Percentiles rank a stretch among this genome's conserved stretches.
phyloP scores from a whole-genome alignment of 2,329 filamentous ascomycete genomes.

The Aspergillus fumigatiaffinis region DNA sequence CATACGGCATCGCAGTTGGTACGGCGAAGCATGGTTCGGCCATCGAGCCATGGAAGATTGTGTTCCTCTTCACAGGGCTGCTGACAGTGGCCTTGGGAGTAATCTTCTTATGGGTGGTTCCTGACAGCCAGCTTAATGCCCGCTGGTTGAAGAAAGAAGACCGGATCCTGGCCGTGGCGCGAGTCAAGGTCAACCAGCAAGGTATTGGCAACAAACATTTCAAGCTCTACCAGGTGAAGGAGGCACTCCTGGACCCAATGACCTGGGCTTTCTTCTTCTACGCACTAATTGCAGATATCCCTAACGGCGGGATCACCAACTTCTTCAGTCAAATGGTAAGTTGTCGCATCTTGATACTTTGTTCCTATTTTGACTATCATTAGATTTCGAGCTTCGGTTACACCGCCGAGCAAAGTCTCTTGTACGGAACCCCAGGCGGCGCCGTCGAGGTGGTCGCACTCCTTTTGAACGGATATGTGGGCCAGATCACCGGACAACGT shows the following conservation, averaged over 20 bases:
- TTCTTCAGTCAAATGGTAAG: slow-evolving; percentile 56
- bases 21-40: slow-evolving; percentile 51
- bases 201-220: slow-evolving; percentile 69
- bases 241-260: slow-evolving; percentile 55
- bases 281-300: slow-evolving; percentile 54
- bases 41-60: slow-evolving; percentile 64
- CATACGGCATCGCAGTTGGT: slow-evolving; percentile 61
- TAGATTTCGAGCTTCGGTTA: slow-evolving; percentile 62
- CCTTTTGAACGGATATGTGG: slow-evolving; percentile 53
- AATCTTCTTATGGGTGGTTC: slow-evolving; percentile 51
- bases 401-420: slow-evolving; percentile 57
- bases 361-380: background rate
- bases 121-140: slow-evolving; percentile 59
- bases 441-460: slow-evolving; percentile 61
- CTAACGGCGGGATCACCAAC: slow-evolving; percentile 58
- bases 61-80: slow-evolving; percentile 53
- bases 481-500: slow-evolving; percentile 55
- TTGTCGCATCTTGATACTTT: slow-evolving; percentile 34
- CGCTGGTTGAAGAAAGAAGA: slow-evolving; percentile 64
- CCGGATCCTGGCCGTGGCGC: slow-evolving; percentile 63
- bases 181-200: slow-evolving; percentile 70
- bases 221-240: slow-evolving; percentile 62
- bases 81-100: slow-evolving; percentile 49
- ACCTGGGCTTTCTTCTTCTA: slow-evolving; percentile 60
- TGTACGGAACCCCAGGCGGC: slow-evolving; percentile 63